Evolutionary conservation across 1,284 basidiomycete species (phyloP).

Genomic region (Omphalotus olearius): DNA sequence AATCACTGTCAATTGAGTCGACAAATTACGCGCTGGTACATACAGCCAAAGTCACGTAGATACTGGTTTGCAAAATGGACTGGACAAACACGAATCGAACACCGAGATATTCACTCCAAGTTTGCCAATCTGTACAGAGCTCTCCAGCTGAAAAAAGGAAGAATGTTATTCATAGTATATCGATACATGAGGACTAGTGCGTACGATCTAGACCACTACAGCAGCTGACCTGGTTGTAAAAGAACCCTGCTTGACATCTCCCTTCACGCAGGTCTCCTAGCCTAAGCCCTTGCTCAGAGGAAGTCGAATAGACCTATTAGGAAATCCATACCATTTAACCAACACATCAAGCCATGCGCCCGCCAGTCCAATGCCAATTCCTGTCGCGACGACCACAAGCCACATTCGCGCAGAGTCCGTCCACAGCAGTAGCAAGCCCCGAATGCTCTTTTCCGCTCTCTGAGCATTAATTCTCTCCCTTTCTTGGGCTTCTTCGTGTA

Average conservation of each 20-base stretch:
- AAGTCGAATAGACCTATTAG: background rate
- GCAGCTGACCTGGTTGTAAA: slow-evolving; percentile 71
- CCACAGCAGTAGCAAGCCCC: slow-evolving; percentile 49
- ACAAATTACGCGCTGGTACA: slow-evolving; percentile 20
- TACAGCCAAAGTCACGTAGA: slow-evolving; percentile 63
- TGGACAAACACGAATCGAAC: slow-evolving; percentile 52
- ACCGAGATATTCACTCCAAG: slow-evolving; percentile 59
- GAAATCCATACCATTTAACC: slow-evolving; percentile 59
- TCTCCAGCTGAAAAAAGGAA: slow-evolving; percentile 50
- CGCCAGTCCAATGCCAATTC: slow-evolving; percentile 62
- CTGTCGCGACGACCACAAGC: slow-evolving; percentile 64
- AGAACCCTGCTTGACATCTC: slow-evolving; percentile 65
- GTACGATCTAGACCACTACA: slow-evolving; percentile 71
- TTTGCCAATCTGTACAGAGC: slow-evolving; percentile 65
- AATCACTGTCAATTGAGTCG: background rate
- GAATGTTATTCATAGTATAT: slow-evolving; percentile 3
- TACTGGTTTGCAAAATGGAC: slow-evolving; percentile 57
- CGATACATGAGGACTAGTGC: slow-evolving; percentile 23
- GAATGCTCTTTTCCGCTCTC: slow-evolving; percentile 47
- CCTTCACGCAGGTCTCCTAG: slow-evolving; percentile 69
- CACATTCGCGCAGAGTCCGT: slow-evolving; percentile 61
- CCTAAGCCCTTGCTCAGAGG: slow-evolving; percentile 31
- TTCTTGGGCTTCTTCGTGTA: slow-evolving; percentile 62
- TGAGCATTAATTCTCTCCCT: slow-evolving; percentile 51
- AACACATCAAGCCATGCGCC: slow-evolving; percentile 75